Conservation (phyloP, 2,329 filamentous ascomycete genomes). For the Boeremia exigua region DNA sequence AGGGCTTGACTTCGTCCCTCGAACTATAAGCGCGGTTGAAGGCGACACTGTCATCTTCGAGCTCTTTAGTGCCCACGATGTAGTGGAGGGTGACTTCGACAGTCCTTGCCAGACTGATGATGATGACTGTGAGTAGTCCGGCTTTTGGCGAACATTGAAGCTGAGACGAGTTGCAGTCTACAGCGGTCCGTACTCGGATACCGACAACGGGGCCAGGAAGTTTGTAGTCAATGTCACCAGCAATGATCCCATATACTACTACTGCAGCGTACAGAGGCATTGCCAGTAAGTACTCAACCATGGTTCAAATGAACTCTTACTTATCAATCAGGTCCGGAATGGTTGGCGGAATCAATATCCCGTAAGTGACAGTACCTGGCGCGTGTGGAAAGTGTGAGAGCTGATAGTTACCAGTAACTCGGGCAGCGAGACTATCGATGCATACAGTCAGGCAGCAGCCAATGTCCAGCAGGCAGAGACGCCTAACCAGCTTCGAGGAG, state of each 20-base stretch:
- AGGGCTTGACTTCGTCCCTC: conserved; percentile 16
- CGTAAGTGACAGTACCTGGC: neutral
- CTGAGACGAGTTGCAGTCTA: conserved; percentile 15
- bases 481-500: conserved; percentile 15
- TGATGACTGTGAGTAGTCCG: conserved; percentile 12
- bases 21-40: conserved; percentile 15
- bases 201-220: conserved; percentile 26
- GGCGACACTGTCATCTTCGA: conserved; percentile 29
- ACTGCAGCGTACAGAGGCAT: conserved; percentile 28
- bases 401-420: neutral
- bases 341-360: conserved; percentile 15
- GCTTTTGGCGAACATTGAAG: neutral
- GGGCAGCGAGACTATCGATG: conserved; percentile 7
- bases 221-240: conserved; percentile 35
- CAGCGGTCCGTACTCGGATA: conserved; percentile 26
- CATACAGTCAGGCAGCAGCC: conserved; percentile 6
- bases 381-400: neutral
- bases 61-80: conserved; percentile 21
- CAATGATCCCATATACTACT: conserved; percentile 31
- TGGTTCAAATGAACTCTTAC: neutral
- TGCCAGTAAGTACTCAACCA: conserved; percentile 19
- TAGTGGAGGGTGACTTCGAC: conserved; percentile 19
- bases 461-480: neutral
- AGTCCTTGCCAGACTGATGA: conserved; percentile 19
- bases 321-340: conserved; percentile 2